Base-by-base conservation (phyloP, 441 rosid genomes). In the Croton laevigatus region DNA sequence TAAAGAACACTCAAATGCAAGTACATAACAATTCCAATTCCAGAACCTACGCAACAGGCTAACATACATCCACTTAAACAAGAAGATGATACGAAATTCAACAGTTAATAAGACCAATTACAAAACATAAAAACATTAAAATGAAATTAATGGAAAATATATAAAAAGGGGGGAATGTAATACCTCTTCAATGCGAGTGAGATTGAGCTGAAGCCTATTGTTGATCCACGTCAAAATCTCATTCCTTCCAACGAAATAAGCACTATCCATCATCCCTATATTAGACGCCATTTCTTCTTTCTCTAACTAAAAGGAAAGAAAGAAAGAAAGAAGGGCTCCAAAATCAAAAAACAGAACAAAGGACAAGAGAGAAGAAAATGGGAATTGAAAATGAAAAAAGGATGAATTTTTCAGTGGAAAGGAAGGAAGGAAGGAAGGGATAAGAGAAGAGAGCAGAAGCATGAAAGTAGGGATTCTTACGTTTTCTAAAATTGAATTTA, bases 231-330 rank as follows among this genome's bases (percentile, higher is more conserved):
- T 81, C 55, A 95, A 78, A 61, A 95, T 73, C 90, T 95, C 99
- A 79, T 87, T 91, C 79, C 99, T 86, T 44, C 99, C 99, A 20
- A 95, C 99, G 62, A 95, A 95, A 83, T 95, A 95, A 0, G 97
- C 98, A 82, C 95, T 84, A 76, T 91, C 98, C 98, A 95, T 95
- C 88, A 89, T 95, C 48, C 99, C 99, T 13, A 93, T 93, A 68
- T 86, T 91, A 49, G 92, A 74, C 23, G 97, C 91, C 99, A 95
- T 93, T 75, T 70, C 70, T 5, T 55, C 22, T 10, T 52, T 38
- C 45, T 53, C 13, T 17, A 14, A 6, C 19, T 17, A 19, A 7
- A 23, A 44, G 45, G 9, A 37, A 16, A 34, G 32, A 36, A 9
- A 1, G 13, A 69, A 16, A 38, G 12, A 6, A 0, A 65, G 12